A percentile compares a stretch with the other conserved stretches of the same genome.
phyloP scores from a whole-genome alignment of 345 rosid species.

The Barbarea vulgaris region DNA sequence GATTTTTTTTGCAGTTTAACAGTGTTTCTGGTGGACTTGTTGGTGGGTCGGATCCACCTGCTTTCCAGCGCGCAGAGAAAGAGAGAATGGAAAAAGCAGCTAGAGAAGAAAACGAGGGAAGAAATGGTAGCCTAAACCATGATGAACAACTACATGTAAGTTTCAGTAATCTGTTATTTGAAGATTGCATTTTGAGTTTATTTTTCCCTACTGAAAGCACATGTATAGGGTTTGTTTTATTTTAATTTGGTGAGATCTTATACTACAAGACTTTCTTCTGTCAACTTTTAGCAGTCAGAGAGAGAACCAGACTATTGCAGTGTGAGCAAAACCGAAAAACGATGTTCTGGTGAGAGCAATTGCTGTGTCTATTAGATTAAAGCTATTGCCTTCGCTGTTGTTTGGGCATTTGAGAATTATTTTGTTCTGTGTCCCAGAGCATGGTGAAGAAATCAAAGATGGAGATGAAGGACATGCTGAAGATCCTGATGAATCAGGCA shows the following conservation, averaged over 20 bases:
- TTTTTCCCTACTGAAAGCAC: neutral
- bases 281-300: conserved; percentile 41
- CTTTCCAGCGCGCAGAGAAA: conserved; percentile 81
- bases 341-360: conserved; percentile 32
- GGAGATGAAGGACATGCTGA: conserved; percentile 41
- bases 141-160: conserved; percentile 28
- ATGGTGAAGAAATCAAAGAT: conserved; percentile 34
- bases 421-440: conserved; percentile 34
- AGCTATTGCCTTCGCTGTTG: conserved; percentile 14
- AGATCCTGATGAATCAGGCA: conserved; percentile 63
- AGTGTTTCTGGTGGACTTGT: conserved; percentile 74
- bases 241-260: conserved; percentile 4
- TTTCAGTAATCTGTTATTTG: conserved; percentile 3
- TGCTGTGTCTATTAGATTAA: conserved; percentile 28
- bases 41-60: conserved; percentile 92
- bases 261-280: conserved; percentile 9
- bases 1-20: conserved; percentile 52
- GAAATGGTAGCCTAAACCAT: conserved; percentile 34
- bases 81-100: conserved; percentile 59
- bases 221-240: neutral
- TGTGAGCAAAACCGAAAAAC: conserved; percentile 37
- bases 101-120: conserved; percentile 45
- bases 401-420: conserved; percentile 18
- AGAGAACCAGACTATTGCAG: conserved; percentile 36
- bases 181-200: neutral